Conservation (phyloP, 805 yeast species). For the Cyberlindnera euphorbiiphila region DNA sequence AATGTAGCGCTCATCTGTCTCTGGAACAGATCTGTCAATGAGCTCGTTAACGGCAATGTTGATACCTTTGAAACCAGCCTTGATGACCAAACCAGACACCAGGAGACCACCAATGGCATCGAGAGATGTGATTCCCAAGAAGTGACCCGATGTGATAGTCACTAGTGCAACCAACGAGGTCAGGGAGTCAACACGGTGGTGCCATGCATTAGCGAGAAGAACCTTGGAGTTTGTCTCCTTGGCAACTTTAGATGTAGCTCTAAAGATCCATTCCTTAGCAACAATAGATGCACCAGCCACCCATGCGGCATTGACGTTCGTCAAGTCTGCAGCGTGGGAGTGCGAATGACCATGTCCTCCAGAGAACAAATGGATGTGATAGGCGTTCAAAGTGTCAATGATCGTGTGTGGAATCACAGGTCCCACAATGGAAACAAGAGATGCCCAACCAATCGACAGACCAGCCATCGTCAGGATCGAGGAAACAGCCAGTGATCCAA, state of each 20-base stretch:
- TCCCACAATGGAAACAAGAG: constrained; percentile 63
- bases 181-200: constrained; percentile 90
- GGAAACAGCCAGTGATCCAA: constrained; percentile 88
- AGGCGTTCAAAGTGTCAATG: constrained; percentile 47
- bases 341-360: constrained; percentile 35
- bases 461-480: constrained; percentile 84
- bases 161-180: constrained; percentile 88
- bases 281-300: constrained; percentile 85
- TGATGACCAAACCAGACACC: constrained; percentile 77
- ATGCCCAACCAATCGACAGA: constrained; percentile 83
- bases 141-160: constrained; percentile 82
- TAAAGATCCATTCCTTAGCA: constrained; percentile 84
- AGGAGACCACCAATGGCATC: constrained; percentile 91
- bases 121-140: constrained; percentile 74
- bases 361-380: constrained; percentile 44
- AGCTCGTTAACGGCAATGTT: constrained; percentile 68
- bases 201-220: constrained; percentile 97
- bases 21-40: constrained; percentile 65
- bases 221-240: constrained; percentile 77
- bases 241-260: constrained; percentile 80
- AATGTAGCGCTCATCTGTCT: constrained; percentile 45
- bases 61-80: constrained; percentile 80
- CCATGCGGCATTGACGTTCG: constrained; percentile 93
- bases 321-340: constrained; percentile 35
- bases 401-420: constrained; percentile 62